These are phyloP conservation scores for Fusarium sp. DNA, from an alignment of 2,329 filamentous ascomycete species.

Conservation along the genomic window DNA sequence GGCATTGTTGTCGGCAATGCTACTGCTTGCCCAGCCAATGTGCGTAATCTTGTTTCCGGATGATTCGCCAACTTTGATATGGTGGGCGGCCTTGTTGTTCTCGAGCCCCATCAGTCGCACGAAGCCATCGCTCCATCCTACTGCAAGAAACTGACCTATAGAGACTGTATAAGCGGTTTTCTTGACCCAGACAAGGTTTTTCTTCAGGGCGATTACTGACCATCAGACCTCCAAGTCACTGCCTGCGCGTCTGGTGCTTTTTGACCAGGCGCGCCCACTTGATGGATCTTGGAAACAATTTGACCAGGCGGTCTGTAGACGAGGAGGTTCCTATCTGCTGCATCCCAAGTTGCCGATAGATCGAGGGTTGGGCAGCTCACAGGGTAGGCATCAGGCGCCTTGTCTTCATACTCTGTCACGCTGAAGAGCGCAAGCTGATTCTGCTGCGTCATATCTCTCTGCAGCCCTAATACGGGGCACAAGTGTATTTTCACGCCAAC, in stretches of 20 bases:
- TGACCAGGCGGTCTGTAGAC: conserved; percentile 87
- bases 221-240: conserved; percentile 77
- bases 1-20: conserved; percentile 53
- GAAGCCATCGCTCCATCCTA: conserved; percentile 86
- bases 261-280: conserved; percentile 58
- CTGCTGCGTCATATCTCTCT: conserved; percentile 47
- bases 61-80: conserved; percentile 69
- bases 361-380: conserved; percentile 89
- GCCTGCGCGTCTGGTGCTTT: conserved; percentile 61
- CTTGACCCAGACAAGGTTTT: neutral
- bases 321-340: conserved; percentile 76
- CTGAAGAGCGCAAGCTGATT: conserved; percentile 64
- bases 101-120: conserved; percentile 84
- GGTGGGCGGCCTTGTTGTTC: conserved; percentile 84
- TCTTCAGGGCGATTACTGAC: conserved; percentile 60
- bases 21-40: conserved; percentile 68
- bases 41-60: conserved; percentile 62
- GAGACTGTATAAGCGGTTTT: neutral
- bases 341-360: conserved; percentile 79
- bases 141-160: conserved; percentile 80
- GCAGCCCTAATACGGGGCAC: conserved; percentile 10
- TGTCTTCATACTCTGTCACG: conserved; percentile 70
- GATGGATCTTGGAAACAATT: conserved; percentile 67
- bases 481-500: neutral
- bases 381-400: conserved; percentile 71